phyloP scores from a whole-genome alignment of 495 filamentous ascomycete species.

The Darksidea phi region DNA sequence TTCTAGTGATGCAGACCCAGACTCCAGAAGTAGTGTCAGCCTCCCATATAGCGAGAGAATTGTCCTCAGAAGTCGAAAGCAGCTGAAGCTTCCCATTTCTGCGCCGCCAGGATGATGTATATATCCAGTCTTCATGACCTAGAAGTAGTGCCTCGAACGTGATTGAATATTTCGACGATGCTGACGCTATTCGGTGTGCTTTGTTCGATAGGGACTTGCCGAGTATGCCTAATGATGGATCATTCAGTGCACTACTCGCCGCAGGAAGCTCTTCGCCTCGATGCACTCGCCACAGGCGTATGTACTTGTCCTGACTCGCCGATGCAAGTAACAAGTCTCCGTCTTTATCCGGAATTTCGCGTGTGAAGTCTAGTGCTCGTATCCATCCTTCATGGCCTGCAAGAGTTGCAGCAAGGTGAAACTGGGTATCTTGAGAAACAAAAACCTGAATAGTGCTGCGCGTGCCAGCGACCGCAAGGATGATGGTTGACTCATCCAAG shows the following conservation, averaged over 20 bases:
- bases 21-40: slow-evolving; percentile 78
- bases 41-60: slow-evolving; percentile 90
- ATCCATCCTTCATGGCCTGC: slow-evolving; percentile 96
- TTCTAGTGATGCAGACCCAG: slow-evolving; percentile 78
- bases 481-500: slow-evolving; percentile 53
- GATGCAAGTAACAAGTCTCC: slow-evolving; percentile 83
- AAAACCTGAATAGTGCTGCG: slow-evolving; percentile 75
- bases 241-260: slow-evolving; percentile 38
- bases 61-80: slow-evolving; percentile 90
- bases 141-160: slow-evolving; percentile 94
- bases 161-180: slow-evolving; percentile 63
- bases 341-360: slow-evolving; percentile 54
- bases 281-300: slow-evolving; percentile 87
- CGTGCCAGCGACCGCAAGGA: slow-evolving; percentile 84
- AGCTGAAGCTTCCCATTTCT: slow-evolving; percentile 60
- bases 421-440: slow-evolving; percentile 56
- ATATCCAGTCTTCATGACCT: slow-evolving; percentile 98
- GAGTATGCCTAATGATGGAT: slow-evolving; percentile 59
- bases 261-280: slow-evolving; percentile 62
- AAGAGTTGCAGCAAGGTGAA: slow-evolving; percentile 74
- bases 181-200: slow-evolving; percentile 67
- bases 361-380: slow-evolving; percentile 73
- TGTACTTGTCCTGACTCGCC: slow-evolving; percentile 95
- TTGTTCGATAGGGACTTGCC: slow-evolving; percentile 77
- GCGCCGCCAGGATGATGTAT: slow-evolving; percentile 74